These are phyloP conservation scores for Pseudocercospora musae DNA, from an alignment of 2,329 filamentous ascomycete genomes.

Conservation along the genomic window DNA sequence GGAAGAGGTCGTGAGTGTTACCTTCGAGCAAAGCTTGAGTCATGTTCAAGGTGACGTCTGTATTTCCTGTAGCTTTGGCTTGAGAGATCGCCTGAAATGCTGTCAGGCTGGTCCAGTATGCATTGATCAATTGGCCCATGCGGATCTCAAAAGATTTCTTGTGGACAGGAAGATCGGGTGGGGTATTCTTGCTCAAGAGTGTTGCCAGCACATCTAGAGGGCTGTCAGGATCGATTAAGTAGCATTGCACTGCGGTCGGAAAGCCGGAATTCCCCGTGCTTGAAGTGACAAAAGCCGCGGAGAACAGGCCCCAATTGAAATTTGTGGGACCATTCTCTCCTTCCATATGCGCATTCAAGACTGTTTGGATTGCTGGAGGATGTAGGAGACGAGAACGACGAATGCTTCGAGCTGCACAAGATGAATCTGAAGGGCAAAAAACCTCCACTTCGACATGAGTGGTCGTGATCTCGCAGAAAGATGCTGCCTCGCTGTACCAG, in stretches of 20 bases:
- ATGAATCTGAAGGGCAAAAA: background rate
- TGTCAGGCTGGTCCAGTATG: background rate
- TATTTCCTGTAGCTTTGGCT: background rate
- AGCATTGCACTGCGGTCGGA: background rate
- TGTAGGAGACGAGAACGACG: background rate
- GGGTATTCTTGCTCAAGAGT: background rate
- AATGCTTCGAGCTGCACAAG: background rate
- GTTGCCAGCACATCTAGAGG: background rate
- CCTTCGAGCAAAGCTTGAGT: background rate
- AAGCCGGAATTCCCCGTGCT: background rate
- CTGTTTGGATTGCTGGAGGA: background rate
- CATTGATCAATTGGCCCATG: background rate
- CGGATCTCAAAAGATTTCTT: background rate
- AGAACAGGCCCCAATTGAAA: background rate
- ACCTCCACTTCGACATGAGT: background rate
- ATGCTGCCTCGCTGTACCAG: background rate
- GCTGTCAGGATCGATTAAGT: background rate
- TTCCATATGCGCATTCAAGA: background rate
- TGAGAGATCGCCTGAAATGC: background rate
- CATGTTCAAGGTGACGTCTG: background rate
- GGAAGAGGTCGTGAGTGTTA: background rate
- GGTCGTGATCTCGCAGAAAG: background rate
- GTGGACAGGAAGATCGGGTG: background rate
- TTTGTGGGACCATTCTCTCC: background rate
- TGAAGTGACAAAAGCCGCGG: background rate